Base-by-base conservation (phyloP, 495 filamentous ascomycete genomes). In the Articulospora tetracladia region DNA sequence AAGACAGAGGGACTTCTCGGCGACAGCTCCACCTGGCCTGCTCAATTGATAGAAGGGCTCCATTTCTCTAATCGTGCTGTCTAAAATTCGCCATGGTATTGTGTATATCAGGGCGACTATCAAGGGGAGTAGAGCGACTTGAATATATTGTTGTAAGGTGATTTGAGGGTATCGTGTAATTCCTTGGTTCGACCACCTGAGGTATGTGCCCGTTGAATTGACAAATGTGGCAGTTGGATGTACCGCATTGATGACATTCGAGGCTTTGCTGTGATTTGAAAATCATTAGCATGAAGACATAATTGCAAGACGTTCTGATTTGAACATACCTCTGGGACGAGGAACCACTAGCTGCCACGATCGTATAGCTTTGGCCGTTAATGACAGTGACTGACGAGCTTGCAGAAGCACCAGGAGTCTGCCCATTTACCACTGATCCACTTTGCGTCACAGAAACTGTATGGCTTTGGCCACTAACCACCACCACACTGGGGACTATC, bases 1-100 rank as follows among this genome's bases (percentile, higher is more conserved):
- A 6, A 63, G 50, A 19, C 24, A 50, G 7, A 63, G 41, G 12
- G 61, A 59, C 12, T 55, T 49, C 20, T 25, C 28, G 0, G 47
- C 61, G 7, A 46, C 13, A 12, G 55, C 61, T 15, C 61, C 61
- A 13, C 41, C 50, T 6, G 32, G 1, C 27, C 39, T n/a, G 20
- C 30, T 19, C 22, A 63, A 51, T 30, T 63, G 61, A 26, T 63
- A 59, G 30, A 59, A 59, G 3, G 61, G 61, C 39, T 63, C 61
- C 49, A 63, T 50, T 55, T 59, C 50, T 17, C 56, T 10, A 20
- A 59, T 25, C 20, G 55, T 59, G 49, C n/a, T 49, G 46, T 64
- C 58, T 1, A 64, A 22, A 28, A 64, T 57, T 2, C 44, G 57
- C 51, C 51, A 60, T 2, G 62, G 62, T 15, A 60, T 53, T 11